Evolutionary conservation across 805 yeast genomes (phyloP).

Genomic region (Candida ipomoeae): DNA sequence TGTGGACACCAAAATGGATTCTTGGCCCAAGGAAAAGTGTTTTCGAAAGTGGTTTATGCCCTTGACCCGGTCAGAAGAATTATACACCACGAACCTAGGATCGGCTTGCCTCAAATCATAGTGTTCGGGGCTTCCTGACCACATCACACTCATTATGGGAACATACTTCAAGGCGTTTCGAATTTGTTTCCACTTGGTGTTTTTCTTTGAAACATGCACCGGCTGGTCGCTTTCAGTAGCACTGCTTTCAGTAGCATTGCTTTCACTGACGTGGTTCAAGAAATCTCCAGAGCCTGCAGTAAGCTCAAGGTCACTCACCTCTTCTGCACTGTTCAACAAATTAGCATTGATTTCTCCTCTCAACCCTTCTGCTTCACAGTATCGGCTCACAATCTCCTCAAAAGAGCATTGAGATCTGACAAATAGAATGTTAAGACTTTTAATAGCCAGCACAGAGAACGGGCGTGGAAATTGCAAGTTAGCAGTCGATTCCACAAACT

Average conservation of each 20-base stretch:
- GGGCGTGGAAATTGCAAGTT: constrained; percentile 29
- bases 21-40: constrained; percentile 59
- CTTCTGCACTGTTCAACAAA: neutral
- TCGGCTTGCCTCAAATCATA: constrained; percentile 39
- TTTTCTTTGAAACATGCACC: constrained; percentile 7
- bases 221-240: constrained; percentile 3
- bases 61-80: constrained; percentile 37
- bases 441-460: constrained; percentile 29
- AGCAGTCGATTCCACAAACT: neutral
- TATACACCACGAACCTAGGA: constrained; percentile 48
- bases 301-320: neutral
- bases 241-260: neutral
- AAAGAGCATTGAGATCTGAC: constrained; percentile 24
- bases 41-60: constrained; percentile 57
- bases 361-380: constrained; percentile 12
- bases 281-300: neutral
- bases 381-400: constrained; percentile 26
- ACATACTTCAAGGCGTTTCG: constrained; percentile 27
- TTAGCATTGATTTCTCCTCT: neutral
- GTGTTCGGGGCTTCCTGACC: constrained; percentile 62
- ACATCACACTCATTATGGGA: constrained; percentile 34
- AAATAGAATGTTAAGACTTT: constrained; percentile 31
- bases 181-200: constrained; percentile 9
- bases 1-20: constrained; percentile 55
- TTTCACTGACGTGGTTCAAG: neutral